Conservation (phyloP, 345 rosid genomes). For the Eucalyptus cloeziana region DNA sequence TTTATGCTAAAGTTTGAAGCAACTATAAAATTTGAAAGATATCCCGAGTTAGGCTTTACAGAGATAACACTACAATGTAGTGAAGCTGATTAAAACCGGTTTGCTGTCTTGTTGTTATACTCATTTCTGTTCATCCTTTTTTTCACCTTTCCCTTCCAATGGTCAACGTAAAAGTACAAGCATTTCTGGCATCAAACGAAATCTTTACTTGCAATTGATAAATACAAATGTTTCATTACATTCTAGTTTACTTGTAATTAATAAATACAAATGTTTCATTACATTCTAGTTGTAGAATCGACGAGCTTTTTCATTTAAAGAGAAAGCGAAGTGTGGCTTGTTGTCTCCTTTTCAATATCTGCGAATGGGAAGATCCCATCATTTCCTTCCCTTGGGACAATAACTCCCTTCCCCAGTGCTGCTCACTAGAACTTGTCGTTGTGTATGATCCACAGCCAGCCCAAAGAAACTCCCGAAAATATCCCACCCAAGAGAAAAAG, state of each 20-base stretch:
- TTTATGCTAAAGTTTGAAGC: background rate
- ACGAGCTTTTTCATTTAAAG: background rate
- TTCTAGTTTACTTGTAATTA: background rate
- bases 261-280: background rate
- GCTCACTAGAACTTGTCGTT: background rate
- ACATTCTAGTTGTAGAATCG: background rate
- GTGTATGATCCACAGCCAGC: slow-evolving; percentile 84
- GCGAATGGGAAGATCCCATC: background rate
- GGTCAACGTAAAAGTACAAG: background rate
- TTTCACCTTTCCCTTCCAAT: background rate
- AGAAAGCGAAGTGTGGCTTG: background rate
- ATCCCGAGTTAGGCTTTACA: background rate
- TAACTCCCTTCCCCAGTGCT: background rate
- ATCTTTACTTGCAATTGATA: background rate
- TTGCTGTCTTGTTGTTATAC: background rate
- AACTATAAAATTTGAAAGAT: background rate
- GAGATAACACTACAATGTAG: background rate
- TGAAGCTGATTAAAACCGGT: background rate
- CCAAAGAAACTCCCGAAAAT: slow-evolving; percentile 61
- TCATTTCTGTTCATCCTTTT: background rate
- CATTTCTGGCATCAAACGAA: background rate
- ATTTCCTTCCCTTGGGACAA: background rate
- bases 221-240: background rate
- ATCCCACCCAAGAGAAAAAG: slow-evolving; percentile 49
- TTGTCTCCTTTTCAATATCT: background rate